Evolutionary conservation across 2,329 filamentous ascomycete species (phyloP), one percentile per base, ranked within the genome.

Genomic region (Stenocarpella maydis): DNA sequence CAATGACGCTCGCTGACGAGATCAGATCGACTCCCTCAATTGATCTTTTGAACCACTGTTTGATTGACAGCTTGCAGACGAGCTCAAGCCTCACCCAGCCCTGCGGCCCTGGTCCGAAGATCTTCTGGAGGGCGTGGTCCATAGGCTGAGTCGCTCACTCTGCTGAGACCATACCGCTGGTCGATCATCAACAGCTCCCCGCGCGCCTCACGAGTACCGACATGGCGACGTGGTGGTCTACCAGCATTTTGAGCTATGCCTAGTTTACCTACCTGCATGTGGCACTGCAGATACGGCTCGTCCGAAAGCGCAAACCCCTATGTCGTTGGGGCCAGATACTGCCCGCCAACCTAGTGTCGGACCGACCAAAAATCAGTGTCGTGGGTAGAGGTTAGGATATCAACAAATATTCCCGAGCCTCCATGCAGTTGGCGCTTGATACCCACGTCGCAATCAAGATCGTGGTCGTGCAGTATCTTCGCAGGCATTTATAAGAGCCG

Each of bases 361-460:
- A 21, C 39, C 55, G 10, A 34, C 21, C 10, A 26, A 34, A 61
- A 41, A 31, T 47, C 26, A 24, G 17, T 34, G 28, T 17, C 58
- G 28, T 63, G 58, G 58, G 58, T 63, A 49, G 28, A 43, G 58
- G 26, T 24, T 49, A 45, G 41, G 58, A 49, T 63, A 49, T 63
- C 58, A 63, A 63, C 58, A 63, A 24, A 63, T 37, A 19, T n/a
- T 26, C 43, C 24, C 7, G 58, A 49, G 58, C 58, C 31, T 34
- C 31, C 69, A 83, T 83, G 6, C 82, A 82, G 68, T 83, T 81
- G 1, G 79, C 84, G 73, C 82, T 83, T 63, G 58, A 63, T 63
- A 63, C 43, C 64, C 64, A 66, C 39, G 64, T 43, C 64, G 50
- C 34, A 47, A 53, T 66, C 50, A 45, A 55, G 26, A 54, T 45